These are phyloP conservation scores for Volvariella surrecta DNA, from an alignment of 1,284 basidiomycete species.

Conservation along the genomic window DNA sequence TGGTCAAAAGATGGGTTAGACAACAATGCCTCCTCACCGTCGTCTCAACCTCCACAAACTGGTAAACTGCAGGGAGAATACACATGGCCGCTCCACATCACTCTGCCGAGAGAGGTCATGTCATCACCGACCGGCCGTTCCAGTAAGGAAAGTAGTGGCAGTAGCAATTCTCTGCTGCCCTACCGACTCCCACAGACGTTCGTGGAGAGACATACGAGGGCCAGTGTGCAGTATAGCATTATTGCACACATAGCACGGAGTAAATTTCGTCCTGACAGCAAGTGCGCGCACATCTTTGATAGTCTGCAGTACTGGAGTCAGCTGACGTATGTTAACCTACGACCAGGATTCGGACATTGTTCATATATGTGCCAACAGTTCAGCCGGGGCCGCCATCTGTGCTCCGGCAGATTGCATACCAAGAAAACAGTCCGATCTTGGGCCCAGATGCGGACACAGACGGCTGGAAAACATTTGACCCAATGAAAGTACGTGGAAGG, in stretches of 20 bases:
- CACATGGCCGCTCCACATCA: constrained; percentile 24
- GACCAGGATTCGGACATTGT: constrained; percentile 22
- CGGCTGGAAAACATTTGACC: constrained; percentile 18
- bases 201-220: constrained; percentile 23
- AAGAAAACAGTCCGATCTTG: constrained; percentile 18
- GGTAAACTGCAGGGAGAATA: constrained; percentile 23
- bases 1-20: constrained; percentile 16
- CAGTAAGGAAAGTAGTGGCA: constrained; percentile 10
- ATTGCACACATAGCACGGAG: constrained; percentile 18
- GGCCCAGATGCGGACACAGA: constrained; percentile 24
- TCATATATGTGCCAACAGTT: constrained; percentile 27
- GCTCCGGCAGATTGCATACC: constrained; percentile 28
- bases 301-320: too few species aligned
- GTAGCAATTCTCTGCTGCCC: constrained; percentile 11
- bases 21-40: not conserved
- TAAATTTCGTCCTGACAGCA: constrained; percentile 20
- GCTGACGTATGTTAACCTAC: not conserved
- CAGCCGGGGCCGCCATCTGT: constrained; percentile 23
- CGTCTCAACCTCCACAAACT: constrained; percentile 10
- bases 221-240: constrained; percentile 23
- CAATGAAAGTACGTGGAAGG: constrained; percentile 16
- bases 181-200: constrained; percentile 25
- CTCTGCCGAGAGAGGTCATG: constrained; percentile 19
- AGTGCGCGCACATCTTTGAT: constrained; percentile 12
- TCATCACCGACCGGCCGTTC: constrained; percentile 11